These are phyloP conservation scores for Mycena amicta DNA, from an alignment of 768 basidiomycete species.

Conservation along the genomic window DNA sequence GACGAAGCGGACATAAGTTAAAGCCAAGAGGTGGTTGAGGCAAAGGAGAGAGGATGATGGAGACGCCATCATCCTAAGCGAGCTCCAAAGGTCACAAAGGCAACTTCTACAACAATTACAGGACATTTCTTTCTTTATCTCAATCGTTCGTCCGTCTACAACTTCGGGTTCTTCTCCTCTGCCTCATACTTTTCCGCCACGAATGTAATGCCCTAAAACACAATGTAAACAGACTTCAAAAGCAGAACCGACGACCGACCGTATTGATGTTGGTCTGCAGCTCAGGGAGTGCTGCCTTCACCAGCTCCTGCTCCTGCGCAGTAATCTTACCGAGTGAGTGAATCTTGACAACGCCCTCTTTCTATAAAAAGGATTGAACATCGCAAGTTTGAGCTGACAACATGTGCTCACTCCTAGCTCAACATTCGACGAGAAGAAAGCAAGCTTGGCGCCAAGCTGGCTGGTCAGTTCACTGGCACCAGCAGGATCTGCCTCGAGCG, in stretches of 20 bases:
- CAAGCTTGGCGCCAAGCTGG: conserved; percentile 75
- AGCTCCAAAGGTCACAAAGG: not conserved
- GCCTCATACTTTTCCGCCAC: conserved; percentile 16
- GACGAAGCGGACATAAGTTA: not conserved
- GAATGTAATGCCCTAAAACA: conserved; percentile 22
- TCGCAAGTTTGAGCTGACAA: too few relatives aligned
- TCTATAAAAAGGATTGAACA: conserved; percentile 40
- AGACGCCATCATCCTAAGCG: not conserved
- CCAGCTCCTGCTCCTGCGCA: conserved; percentile 70
- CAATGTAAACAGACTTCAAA: not conserved
- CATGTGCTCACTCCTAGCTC: conserved; percentile 86
- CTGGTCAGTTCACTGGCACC: conserved; percentile 76
- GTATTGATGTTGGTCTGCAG: conserved; percentile 72
- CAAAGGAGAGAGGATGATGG: not conserved
- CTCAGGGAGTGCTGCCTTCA: conserved; percentile 83
- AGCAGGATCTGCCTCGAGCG: conserved; percentile 68
- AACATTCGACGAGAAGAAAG: conserved; percentile 88
- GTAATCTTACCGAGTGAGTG: conserved; percentile 76
- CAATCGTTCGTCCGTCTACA: conserved; percentile 12
- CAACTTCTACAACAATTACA: not conserved
- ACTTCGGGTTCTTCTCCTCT: conserved; percentile 25
- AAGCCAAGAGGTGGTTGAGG: not conserved
- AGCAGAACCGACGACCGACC: conserved; percentile 38
- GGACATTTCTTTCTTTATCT: not conserved
- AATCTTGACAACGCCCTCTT: conserved; percentile 83